Conservation (phyloP, 768 basidiomycete genomes). For the Mycena maculata region DNA sequence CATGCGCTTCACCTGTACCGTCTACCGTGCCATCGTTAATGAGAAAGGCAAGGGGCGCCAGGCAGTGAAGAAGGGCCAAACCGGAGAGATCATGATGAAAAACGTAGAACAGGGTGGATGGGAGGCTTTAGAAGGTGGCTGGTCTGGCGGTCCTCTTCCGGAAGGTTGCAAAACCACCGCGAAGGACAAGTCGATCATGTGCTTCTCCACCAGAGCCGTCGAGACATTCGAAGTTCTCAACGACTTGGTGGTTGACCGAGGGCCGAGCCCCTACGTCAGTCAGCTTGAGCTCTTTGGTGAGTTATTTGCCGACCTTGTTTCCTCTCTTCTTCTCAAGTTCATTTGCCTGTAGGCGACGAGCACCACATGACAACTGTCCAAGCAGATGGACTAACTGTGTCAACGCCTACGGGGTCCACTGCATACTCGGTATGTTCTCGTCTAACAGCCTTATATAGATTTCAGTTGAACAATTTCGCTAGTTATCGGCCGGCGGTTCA, state of each 20-base stretch:
- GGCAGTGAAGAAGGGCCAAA: conserved; percentile 92
- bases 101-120: conserved; percentile 91
- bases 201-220: conserved; percentile 92
- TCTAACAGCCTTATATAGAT: conserved; percentile 19
- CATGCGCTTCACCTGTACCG: conserved; percentile 99
- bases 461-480: conserved; percentile 22
- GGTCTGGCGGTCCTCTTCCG: conserved; percentile 56
- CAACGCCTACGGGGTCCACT: conserved; percentile 98
- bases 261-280: conserved; percentile 97
- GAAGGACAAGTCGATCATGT: conserved; percentile 98
- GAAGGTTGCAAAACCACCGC: conserved; percentile 58
- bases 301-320: conserved; percentile 45
- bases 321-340: conserved; percentile 22
- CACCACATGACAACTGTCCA: conserved; percentile 99
- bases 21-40: conserved; percentile 89
- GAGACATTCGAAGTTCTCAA: conserved; percentile 98
- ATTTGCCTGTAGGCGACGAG: conserved; percentile 80
- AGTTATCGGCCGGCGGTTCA: conserved; percentile 96
- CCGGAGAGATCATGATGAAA: conserved; percentile 97
- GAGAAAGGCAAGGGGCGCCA: conserved; percentile 76
- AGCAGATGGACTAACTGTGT: conserved; percentile 94
- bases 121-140: conserved; percentile 94
- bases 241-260: conserved; percentile 97
- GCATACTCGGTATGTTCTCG: conserved; percentile 88
- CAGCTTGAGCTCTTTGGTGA: conserved; percentile 95